Conservation (phyloP, 768 basidiomycete genomes). For the Boletus speciosus region DNA sequence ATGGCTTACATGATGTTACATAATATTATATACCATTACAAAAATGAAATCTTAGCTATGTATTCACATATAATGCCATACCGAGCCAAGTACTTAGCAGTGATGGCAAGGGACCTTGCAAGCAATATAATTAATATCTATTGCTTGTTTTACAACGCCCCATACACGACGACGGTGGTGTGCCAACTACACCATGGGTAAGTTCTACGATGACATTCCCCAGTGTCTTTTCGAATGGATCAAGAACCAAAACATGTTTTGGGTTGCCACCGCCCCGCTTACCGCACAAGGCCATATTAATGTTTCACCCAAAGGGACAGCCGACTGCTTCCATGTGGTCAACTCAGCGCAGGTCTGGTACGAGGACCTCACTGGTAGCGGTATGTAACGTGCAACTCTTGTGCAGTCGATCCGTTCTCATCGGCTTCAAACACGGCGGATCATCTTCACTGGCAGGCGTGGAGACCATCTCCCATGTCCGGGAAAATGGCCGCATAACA, state of each 20-base stretch:
- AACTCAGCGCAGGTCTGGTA: conserved; percentile 63
- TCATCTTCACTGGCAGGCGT: conserved; percentile 34
- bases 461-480: conserved; percentile 61
- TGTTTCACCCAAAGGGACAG: conserved; percentile 65
- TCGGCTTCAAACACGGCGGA: neutral
- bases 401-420: neutral
- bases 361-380: conserved; percentile 67
- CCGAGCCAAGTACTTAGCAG: too few species aligned
- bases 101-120: too few species aligned
- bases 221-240: conserved; percentile 54
- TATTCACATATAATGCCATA: too few species aligned
- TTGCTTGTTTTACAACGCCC: too few species aligned
- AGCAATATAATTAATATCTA: too few species aligned
- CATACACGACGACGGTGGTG: too few species aligned
- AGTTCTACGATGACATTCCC: conserved; percentile 59
- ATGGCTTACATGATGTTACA: too few species aligned
- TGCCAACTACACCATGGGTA: conserved; percentile 42
- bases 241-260: conserved; percentile 61
- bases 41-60: too few species aligned
- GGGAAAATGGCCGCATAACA: conserved; percentile 63
- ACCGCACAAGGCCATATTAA: conserved; percentile 57
- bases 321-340: conserved; percentile 59
- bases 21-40: too few species aligned
- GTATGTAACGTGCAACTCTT: conserved; percentile 44
- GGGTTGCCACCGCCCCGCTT: conserved; percentile 68